Evolutionary conservation across 164 flowering plant species (phyloP).

Genomic region (Annona cherimola): DNA sequence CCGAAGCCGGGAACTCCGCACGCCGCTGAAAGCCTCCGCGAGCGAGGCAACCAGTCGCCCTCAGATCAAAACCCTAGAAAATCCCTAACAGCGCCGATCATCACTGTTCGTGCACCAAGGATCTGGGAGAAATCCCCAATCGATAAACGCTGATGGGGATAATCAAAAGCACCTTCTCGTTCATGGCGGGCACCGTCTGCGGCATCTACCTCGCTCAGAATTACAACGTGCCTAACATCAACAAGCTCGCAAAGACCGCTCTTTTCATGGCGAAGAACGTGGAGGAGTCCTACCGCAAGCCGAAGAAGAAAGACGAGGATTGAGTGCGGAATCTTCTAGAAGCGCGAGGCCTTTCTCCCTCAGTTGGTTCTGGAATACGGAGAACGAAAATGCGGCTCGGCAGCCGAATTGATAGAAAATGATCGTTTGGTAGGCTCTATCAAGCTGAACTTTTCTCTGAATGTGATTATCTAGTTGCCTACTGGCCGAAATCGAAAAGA

Average conservation of each 20-base stretch:
- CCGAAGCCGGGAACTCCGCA: background rate
- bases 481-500: too few species aligned
- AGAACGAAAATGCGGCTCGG: background rate
- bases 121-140: background rate
- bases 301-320: constrained; percentile 48
- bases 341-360: background rate
- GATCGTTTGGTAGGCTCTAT: too few species aligned
- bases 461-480: too few species aligned
- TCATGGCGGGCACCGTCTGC: constrained; percentile 43
- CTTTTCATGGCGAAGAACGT: constrained; percentile 45
- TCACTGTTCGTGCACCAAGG: background rate
- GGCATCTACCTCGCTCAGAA: constrained; percentile 76
- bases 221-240: constrained; percentile 69
- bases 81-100: too few species aligned
- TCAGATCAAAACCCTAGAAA: too few species aligned
- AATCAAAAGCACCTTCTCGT: constrained; percentile 44
- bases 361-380: background rate
- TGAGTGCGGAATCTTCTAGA: background rate
- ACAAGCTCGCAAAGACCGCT: constrained; percentile 46
- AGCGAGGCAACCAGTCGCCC: too few species aligned
- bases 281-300: constrained; percentile 61
- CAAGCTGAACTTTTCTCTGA: too few species aligned
- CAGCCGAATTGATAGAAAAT: too few species aligned
- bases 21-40: background rate
- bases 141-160: constrained; percentile 36